Evolutionary conservation across 73 alveolate species (phyloP).

Genomic region (Paramecium pentaurelia): DNA sequence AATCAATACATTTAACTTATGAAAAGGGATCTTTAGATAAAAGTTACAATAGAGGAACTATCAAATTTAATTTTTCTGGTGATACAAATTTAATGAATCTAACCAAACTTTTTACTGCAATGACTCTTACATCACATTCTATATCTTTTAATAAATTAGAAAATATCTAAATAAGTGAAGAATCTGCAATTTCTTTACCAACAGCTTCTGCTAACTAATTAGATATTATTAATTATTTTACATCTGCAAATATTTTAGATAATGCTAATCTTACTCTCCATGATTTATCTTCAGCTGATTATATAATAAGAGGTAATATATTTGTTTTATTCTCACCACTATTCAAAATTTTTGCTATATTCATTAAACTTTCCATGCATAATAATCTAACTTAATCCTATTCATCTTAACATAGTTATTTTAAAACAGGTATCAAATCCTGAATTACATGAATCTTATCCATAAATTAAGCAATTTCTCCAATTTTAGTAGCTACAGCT

Average conservation of each 20-base stretch:
- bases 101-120: constrained; percentile 85
- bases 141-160: constrained; percentile 87
- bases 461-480: constrained; percentile 86
- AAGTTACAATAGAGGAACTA: constrained; percentile 57
- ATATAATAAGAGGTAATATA: constrained; percentile 84
- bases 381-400: constrained; percentile 94
- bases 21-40: constrained; percentile 51
- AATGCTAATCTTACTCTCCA: constrained; percentile 97
- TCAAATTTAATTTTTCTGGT: constrained; percentile 69
- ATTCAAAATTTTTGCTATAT: constrained; percentile 85
- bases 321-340: constrained; percentile 90
- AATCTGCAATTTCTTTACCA: constrained; percentile 89
- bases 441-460: constrained; percentile 87
- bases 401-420: constrained; percentile 89
- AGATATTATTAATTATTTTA: background rate
- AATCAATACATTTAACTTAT: constrained; percentile 55
- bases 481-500: constrained; percentile 94
- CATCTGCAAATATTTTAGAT: constrained; percentile 93
- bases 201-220: constrained; percentile 89
- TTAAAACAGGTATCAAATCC: constrained; percentile 90
- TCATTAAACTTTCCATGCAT: constrained; percentile 87
- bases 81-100: constrained; percentile 68
- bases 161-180: constrained; percentile 85
- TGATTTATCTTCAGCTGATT: constrained; percentile 95
- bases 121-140: constrained; percentile 95